A percentile compares a stretch with the other conserved stretches of the same genome.
These are phyloP conservation scores for Alisma plantagoaquatica DNA, from an alignment of 106 monocot species.

Conservation along the genomic window DNA sequence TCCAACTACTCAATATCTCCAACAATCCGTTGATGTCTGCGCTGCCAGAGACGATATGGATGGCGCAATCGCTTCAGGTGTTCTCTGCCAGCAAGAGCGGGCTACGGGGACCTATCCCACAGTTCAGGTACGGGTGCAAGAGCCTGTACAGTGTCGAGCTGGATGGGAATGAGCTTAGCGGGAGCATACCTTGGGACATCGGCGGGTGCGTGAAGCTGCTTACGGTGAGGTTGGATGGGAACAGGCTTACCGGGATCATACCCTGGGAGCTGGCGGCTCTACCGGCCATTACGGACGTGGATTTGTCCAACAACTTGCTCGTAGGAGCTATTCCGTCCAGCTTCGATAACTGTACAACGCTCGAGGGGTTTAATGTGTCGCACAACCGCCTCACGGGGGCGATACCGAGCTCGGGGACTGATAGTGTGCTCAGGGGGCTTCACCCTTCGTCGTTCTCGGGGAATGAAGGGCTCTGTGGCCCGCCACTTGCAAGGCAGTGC, in stretches of 20 bases:
- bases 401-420: slow-evolving; percentile 24
- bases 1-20: slow-evolving; percentile 70
- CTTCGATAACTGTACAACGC: slow-evolving; percentile 66
- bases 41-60: slow-evolving; percentile 48
- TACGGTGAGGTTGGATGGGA: slow-evolving; percentile 40
- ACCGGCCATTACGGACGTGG: slow-evolving; percentile 75
- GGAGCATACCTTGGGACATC: slow-evolving; percentile 58
- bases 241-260: slow-evolving; percentile 49
- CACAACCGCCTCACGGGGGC: slow-evolving; percentile 53
- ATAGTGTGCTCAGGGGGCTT: slow-evolving; percentile 23
- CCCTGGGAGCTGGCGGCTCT: slow-evolving; percentile 50
- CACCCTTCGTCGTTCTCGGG: slow-evolving; percentile 51
- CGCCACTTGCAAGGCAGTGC: slow-evolving; percentile 27
- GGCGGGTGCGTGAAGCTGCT: slow-evolving; percentile 49
- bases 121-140: slow-evolving; percentile 47
- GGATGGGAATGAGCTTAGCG: slow-evolving; percentile 39
- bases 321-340: slow-evolving; percentile 45
- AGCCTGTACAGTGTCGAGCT: slow-evolving; percentile 71
- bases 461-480: slow-evolving; percentile 60
- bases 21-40: slow-evolving; percentile 35
- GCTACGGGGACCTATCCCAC: slow-evolving; percentile 45
- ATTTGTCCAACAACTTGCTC: slow-evolving; percentile 58
- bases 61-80: slow-evolving; percentile 40
- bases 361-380: slow-evolving; percentile 84
- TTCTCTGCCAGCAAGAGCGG: slow-evolving; percentile 56